phyloP scores from a whole-genome alignment of 2,329 filamentous ascomycete species.

The Sarocladium strictum region DNA sequence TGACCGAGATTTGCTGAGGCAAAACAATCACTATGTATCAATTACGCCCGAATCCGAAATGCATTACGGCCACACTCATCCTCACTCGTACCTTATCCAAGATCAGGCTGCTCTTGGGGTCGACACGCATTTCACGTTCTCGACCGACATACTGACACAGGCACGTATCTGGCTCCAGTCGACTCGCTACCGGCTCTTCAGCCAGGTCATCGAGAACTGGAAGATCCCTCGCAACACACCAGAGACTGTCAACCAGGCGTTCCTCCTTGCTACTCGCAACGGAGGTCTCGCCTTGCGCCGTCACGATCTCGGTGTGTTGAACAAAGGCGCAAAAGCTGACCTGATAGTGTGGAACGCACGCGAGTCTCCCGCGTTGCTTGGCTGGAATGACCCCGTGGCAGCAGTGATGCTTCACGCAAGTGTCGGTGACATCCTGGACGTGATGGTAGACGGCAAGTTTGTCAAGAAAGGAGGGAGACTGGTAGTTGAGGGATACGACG shows the following conservation, averaged over 20 bases:
- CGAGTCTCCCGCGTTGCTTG: conserved; percentile 40
- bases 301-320: conserved; percentile 43
- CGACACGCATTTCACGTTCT: conserved; percentile 49
- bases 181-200: conserved; percentile 32
- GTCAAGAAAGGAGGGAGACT: conserved; percentile 38
- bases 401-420: conserved; percentile 50
- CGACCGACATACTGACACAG: conserved; percentile 42
- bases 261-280: conserved; percentile 46
- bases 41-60: conserved; percentile 55
- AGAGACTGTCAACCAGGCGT: conserved; percentile 49
- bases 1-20: conserved; percentile 36
- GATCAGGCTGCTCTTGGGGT: conserved; percentile 49
- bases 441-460: conserved; percentile 43
- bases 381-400: conserved; percentile 49
- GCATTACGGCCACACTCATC: conserved; percentile 50
- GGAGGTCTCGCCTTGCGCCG: conserved; percentile 46
- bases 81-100: conserved; percentile 32
- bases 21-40: conserved; percentile 46
- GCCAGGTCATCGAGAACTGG: conserved; percentile 31
- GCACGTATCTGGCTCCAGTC: conserved; percentile 46
- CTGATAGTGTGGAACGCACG: conserved; percentile 45
- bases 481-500: conserved; percentile 16
- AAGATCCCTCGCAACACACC: conserved; percentile 40
- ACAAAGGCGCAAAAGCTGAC: conserved; percentile 46
- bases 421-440: conserved; percentile 44